These are phyloP conservation scores for Glycine latifolia DNA, from an alignment of 306 rosid species.

Conservation along the genomic window DNA sequence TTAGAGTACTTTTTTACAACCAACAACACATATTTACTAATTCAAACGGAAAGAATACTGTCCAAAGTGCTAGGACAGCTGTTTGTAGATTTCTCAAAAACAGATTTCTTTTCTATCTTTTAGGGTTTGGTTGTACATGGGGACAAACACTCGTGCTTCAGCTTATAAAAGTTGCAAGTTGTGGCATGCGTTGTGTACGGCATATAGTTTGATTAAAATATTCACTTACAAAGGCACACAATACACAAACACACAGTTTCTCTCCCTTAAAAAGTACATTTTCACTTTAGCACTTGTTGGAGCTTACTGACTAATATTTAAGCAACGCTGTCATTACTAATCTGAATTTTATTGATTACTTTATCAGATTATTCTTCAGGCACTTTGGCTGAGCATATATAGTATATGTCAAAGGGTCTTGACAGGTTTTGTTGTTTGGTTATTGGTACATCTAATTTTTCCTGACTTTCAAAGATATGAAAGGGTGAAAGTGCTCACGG, in stretches of 20 bases:
- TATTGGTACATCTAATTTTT: neutral
- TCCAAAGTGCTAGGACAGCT: constrained; percentile 25
- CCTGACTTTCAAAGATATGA: neutral
- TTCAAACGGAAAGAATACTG: constrained; percentile 19
- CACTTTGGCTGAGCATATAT: neutral
- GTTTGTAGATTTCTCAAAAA: constrained; percentile 32
- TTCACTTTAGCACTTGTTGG: neutral
- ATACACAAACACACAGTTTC: too few species aligned
- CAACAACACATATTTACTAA: neutral
- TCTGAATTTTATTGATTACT: constrained; percentile 28
- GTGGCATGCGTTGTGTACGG: constrained; percentile 31
- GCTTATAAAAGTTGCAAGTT: constrained; percentile 12
- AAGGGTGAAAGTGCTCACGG: neutral
- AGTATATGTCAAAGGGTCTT: neutral
- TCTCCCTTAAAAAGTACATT: neutral
- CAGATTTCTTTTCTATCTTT: neutral
- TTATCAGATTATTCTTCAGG: constrained; percentile 38
- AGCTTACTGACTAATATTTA: too few species aligned
- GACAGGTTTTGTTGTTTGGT: neutral
- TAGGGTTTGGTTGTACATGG: neutral
- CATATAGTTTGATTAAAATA: neutral
- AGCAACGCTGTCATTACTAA: neutral
- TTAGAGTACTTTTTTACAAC: neutral
- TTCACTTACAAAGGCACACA: neutral
- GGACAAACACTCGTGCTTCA: constrained; percentile 25